Conservation (phyloP, 1,139 yeast genomes). For the Saccharomyces hybrid region DNA sequence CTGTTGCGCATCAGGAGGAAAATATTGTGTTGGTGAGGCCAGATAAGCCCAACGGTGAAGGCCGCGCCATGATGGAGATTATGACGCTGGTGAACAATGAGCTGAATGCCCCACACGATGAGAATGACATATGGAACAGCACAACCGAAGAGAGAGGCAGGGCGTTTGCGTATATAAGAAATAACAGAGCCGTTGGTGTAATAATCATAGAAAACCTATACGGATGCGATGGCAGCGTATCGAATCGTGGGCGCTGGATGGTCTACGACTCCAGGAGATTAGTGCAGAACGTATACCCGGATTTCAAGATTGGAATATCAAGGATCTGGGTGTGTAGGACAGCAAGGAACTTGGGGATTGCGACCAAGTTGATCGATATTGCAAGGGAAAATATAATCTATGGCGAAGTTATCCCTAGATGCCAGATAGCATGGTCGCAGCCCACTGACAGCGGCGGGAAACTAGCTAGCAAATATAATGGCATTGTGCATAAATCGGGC, state of each 20-base stretch:
- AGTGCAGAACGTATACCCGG: slow-evolving; percentile 23
- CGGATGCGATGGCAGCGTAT: background rate
- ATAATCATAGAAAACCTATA: slow-evolving; percentile 23
- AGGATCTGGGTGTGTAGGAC: slow-evolving; percentile 31
- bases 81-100: slow-evolving; percentile 28
- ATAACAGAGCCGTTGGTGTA: slow-evolving; percentile 27
- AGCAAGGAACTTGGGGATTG: slow-evolving; percentile 25
- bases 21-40: slow-evolving; percentile 23
- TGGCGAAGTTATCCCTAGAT: slow-evolving; percentile 17
- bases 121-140: slow-evolving; percentile 28
- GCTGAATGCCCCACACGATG: slow-evolving; percentile 30
- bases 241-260: slow-evolving; percentile 29
- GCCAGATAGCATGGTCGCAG: slow-evolving; percentile 31
- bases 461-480: slow-evolving; percentile 27
- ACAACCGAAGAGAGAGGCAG: slow-evolving; percentile 15
- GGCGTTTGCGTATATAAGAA: slow-evolving; percentile 27
- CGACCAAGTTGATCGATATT: slow-evolving; percentile 24
- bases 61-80: slow-evolving; percentile 23
- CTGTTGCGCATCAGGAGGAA: background rate
- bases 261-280: slow-evolving; percentile 21
- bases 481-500: slow-evolving; percentile 28
- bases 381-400: slow-evolving; percentile 23
- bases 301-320: slow-evolving; percentile 27
- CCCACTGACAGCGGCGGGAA: slow-evolving; percentile 32
- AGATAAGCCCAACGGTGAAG: slow-evolving; percentile 19